These are phyloP conservation scores for Cyclotella cryptica DNA, from an alignment of 108 stramenopile genomes.

Conservation along the genomic window DNA sequence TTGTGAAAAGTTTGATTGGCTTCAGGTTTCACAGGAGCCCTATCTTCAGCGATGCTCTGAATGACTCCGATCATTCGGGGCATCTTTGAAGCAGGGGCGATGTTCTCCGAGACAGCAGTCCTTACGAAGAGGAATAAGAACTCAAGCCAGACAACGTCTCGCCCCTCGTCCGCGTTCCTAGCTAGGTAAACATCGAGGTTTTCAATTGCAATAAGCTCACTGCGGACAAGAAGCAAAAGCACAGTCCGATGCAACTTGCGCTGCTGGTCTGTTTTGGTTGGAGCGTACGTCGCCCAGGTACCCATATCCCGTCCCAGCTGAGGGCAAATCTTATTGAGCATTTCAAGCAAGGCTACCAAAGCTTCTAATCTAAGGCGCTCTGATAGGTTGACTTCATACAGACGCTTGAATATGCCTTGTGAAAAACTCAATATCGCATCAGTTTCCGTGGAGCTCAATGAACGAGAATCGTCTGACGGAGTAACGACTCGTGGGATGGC, in stretches of 20 bases:
- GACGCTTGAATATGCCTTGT: slow-evolving; percentile 95
- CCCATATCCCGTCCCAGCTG: slow-evolving; percentile 88
- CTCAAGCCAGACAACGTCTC: slow-evolving; percentile 90
- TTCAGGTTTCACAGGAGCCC: slow-evolving; percentile 72
- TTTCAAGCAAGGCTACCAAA: slow-evolving; percentile 87
- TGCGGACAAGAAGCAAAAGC: slow-evolving; percentile 87
- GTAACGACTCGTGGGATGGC: slow-evolving; percentile 87
- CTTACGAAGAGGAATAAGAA: slow-evolving; percentile 90
- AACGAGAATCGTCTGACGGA: slow-evolving; percentile 52
- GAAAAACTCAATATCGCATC: slow-evolving; percentile 92
- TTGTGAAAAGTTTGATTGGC: slow-evolving; percentile 75
- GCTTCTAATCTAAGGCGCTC: slow-evolving; percentile 92
- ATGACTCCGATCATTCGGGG: slow-evolving; percentile 88
- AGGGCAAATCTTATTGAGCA: slow-evolving; percentile 82
- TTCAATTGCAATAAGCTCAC: slow-evolving; percentile 73
- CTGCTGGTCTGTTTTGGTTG: slow-evolving; percentile 84
- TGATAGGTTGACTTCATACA: slow-evolving; percentile 89
- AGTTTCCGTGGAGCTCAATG: slow-evolving; percentile 71
- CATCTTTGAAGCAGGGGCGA: slow-evolving; percentile 76
- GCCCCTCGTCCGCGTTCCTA: slow-evolving; percentile 83
- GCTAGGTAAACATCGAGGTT: slow-evolving; percentile 91
- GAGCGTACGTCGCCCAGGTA: slow-evolving; percentile 93
- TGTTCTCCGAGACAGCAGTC: slow-evolving; percentile 85
- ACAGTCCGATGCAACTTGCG: slow-evolving; percentile 92
- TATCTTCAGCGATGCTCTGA: slow-evolving; percentile 81